Evolutionary conservation across 2,329 filamentous ascomycete species (phyloP), one percentile per base, ranked within the genome.

Genomic region (Thermothelomyces thermophilus): DNA sequence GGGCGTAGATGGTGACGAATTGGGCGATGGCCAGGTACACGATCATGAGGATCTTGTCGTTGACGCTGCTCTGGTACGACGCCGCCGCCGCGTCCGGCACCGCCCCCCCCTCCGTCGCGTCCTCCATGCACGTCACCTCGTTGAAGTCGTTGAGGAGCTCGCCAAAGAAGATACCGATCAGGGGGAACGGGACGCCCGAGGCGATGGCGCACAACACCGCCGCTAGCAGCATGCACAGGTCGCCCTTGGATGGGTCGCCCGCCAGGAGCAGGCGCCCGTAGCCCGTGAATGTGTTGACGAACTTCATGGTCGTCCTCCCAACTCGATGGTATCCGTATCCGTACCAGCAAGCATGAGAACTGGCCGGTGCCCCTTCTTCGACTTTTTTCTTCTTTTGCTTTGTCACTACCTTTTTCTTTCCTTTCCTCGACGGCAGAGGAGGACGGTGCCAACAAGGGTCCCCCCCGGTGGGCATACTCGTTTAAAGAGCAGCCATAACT

Each of bases 11-110:
- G 51, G 78, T 67, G 35, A 74, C 71, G 58, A 87, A 83, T 52
- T 79, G 76, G 28, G 75, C 82, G 53, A 84, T 77, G 20, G 79
- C 79, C 28, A 87, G 72, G 60, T 84, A 85, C 10, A 84, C 74
- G 34, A 86, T 72, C 48, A 76, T 58, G 61, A 85, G 63, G 34
- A 87, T 76, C 49, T 62, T 58, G 50, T 45, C 31, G 52, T 62
- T 59, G 49, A 61, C 57, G 28, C 28, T 35, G 35, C 34, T 17
- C 34, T 59, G 51, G 41, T 56, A 56, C 17, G 40, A 43, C 6
- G 33, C 19, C 1, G 46, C 35, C 16, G 26, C 44, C n/a, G 47
- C 37, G n/a, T 43, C 31, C 20, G 41, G 39, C 24, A 26, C 41
- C 30, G 34, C 24, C 5, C 13, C 31, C n/a, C n/a, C 31, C n/a